A percentile compares a stretch with the other conserved stretches of the same genome.
phyloP scores from a whole-genome alignment of 1,139 yeast species.

The Saccharomyces pastorianus region DNA sequence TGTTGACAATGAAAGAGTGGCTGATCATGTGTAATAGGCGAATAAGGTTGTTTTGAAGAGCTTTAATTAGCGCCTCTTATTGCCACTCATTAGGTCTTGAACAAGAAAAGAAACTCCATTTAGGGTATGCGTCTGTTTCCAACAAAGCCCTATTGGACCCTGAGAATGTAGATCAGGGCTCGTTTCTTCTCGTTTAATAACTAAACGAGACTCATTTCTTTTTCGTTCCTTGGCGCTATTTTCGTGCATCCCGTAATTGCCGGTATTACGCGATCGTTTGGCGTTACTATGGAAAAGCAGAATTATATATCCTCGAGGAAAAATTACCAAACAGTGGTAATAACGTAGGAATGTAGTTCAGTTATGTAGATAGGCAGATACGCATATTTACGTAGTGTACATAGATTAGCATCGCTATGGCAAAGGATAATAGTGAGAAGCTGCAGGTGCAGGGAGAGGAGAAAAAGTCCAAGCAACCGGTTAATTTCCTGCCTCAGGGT shows the following conservation, averaged over 20 bases:
- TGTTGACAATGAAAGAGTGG: not conserved
- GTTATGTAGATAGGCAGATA: not conserved
- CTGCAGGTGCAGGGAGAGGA: not conserved
- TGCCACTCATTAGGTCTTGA: not conserved
- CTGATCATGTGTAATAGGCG: not conserved
- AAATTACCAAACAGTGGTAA: constrained; percentile 47
- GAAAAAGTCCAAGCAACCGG: not conserved
- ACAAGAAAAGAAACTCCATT: not conserved
- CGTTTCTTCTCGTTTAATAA: not conserved
- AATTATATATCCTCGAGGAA: not conserved
- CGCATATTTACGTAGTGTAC: not conserved
- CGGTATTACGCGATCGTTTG: not conserved
- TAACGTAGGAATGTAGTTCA: not conserved
- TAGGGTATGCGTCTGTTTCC: not conserved
- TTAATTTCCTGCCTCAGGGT: constrained; percentile 29
- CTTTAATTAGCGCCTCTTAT: not conserved
- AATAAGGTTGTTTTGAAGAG: not conserved
- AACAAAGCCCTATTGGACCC: not conserved
- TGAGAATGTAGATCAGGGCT: not conserved
- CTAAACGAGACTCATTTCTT: not conserved
- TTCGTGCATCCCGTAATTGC: not conserved
- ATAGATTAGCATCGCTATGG: not conserved
- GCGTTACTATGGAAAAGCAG: not conserved
- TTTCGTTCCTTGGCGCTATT: not conserved
- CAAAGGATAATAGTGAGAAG: not conserved